Conservation (phyloP, 176 grass and related monocot species). For the Paspalum vaginatum region DNA sequence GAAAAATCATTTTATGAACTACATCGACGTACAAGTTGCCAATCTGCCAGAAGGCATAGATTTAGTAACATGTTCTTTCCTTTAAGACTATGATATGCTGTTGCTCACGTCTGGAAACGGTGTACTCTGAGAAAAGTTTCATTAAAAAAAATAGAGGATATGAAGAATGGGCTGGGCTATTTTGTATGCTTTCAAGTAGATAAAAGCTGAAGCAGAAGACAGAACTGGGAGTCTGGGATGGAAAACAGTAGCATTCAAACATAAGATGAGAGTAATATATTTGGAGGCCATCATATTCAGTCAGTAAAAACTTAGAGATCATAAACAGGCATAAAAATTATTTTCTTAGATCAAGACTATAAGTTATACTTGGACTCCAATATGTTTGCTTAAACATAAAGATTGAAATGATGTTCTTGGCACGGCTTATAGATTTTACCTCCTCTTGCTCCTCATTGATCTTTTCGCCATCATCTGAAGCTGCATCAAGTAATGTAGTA, state of each 20-base stretch:
- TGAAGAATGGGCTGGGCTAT: background rate
- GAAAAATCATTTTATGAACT: background rate
- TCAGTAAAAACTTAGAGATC: background rate
- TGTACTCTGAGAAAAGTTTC: too few relatives aligned
- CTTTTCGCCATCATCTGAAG: constrained; percentile 82
- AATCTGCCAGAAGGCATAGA: background rate
- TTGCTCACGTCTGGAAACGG: background rate
- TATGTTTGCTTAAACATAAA: constrained; percentile 18
- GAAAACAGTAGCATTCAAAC: constrained; percentile 1
- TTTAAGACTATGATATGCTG: constrained; percentile 14
- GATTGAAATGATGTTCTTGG: background rate
- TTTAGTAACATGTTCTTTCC: too few relatives aligned
- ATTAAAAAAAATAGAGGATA: too few relatives aligned
- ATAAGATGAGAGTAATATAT: background rate
- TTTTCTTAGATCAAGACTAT: background rate
- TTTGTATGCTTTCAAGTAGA: background rate
- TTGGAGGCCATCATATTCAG: constrained; percentile 19
- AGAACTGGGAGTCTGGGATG: too few relatives aligned
- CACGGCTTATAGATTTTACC: constrained; percentile 38
- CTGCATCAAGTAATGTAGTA: constrained; percentile 89
- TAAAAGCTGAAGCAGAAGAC: constrained; percentile 7
- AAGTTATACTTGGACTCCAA: background rate
- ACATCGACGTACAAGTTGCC: background rate
- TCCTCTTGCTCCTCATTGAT: constrained; percentile 94
- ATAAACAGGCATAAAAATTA: background rate